A percentile compares a stretch with the other conserved stretches of the same genome.
Conservation (phyloP, 1,284 basidiomycete species). For the Cryptococcus sp. region DNA sequence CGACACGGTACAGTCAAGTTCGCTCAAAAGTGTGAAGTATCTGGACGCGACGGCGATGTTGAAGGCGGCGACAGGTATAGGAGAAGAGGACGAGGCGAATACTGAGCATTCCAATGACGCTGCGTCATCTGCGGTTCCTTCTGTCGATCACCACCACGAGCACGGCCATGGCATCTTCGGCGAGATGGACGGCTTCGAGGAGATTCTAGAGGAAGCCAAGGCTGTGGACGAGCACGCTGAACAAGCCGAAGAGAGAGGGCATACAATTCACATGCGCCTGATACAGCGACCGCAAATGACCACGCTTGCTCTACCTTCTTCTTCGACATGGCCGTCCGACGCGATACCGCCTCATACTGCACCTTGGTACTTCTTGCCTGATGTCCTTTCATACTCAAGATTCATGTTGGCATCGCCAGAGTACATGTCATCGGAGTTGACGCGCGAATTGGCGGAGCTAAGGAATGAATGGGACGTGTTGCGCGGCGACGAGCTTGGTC, state of each 20-base stretch:
- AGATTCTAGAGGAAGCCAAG: conserved; percentile 19
- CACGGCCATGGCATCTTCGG: conserved; percentile 24
- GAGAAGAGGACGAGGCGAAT: conserved; percentile 25
- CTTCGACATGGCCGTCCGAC: conserved; percentile 89
- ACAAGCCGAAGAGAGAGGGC: conserved; percentile 17
- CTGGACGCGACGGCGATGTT: conserved; percentile 48
- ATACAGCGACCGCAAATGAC: conserved; percentile 92
- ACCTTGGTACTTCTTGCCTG: conserved; percentile 93
- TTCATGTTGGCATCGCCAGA: conserved; percentile 95
- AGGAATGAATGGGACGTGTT: conserved; percentile 60
- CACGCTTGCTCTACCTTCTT: conserved; percentile 91
- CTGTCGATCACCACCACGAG: conserved; percentile 45
- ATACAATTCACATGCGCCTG: conserved; percentile 75
- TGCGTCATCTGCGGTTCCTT: conserved; percentile 11
- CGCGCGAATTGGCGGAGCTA: conserved; percentile 73
- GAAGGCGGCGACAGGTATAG: conserved; percentile 20
- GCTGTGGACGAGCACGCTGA: conserved; percentile 15
- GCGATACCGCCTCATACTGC: conserved; percentile 80
- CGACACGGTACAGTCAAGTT: conserved; percentile 85
- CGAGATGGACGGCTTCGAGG: conserved; percentile 40
- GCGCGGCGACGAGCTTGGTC: conserved; percentile 69
- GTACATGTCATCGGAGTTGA: conserved; percentile 73
- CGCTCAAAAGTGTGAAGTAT: conserved; percentile 85
- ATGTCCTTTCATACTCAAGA: conserved; percentile 83
- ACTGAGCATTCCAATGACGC: not conserved